Base-by-base conservation (phyloP, 352 stramenopile genomes). In the Phytophthora gonapodyides region DNA sequence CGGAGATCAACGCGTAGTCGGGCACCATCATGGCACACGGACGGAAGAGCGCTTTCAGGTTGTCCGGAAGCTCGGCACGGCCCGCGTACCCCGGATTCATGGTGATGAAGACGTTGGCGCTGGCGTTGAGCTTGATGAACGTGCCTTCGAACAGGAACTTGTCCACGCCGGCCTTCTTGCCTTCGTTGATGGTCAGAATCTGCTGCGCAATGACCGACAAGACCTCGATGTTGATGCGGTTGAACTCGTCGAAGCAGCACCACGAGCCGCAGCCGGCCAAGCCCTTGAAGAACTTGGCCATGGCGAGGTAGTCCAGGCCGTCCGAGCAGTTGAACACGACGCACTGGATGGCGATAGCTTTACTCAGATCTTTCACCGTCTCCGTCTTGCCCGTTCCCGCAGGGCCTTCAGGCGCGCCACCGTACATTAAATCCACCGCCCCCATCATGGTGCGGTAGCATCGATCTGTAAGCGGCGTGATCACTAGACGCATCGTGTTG, bases 61-160 rank as follows among this genome's bases (percentile, higher is more conserved):
- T 98, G 57, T 98, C 94, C 0, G 94, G 93, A 5, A 98, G 73
- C 75, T 98, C 94, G 1, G 86, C 97, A 57, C 97, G 88, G 27
- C 97, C 97, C 1, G 97, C 96, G 57, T 99, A 99, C 4, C 96
- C 93, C 5, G 93, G 93, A 67, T 98, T 98, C 93, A 98, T 98
- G 2, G 93, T 98, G 70, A 98, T 98, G 64, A 98, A 98, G 31
- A 96, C 65, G 52, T 98, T 98, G 19, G 87, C 90, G 13, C 92
- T 98, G 9, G 76, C 67, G 36, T 98, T 97, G 8, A 98, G 73
- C 61, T 94, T 95, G 61, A 98, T 91, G 61, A 94, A 91, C 3
- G 90, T 97, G 43, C 94, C 94, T 78, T 98, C 92, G 56, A 98
- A 98, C 7, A 96, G 68, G 50, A 98, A 98, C 30, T 90, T 96